Evolutionary conservation across 2,329 filamentous ascomycete genomes (phyloP), one percentile per base, ranked within the genome.

Genomic region (Claviceps fusiformis): DNA sequence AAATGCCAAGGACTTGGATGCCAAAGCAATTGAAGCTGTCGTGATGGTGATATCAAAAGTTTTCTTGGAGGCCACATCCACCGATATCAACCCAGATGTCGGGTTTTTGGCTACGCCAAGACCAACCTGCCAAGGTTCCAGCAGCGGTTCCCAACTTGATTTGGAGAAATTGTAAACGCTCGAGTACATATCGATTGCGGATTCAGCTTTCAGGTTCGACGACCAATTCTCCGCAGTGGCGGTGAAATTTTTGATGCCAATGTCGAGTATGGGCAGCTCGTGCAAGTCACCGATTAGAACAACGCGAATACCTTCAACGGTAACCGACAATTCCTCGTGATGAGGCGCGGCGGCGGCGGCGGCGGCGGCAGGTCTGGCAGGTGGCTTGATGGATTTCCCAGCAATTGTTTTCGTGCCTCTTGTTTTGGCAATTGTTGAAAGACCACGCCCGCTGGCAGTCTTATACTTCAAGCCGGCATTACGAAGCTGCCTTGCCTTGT

Each of bases 151-250:
- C 93, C 93, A 98, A 3, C 90, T 89, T 0, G 93, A 98, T 68
- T 98, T 98, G 15, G 93, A 93, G 71, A 98, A 98, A 70, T 98
- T 98, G 76, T 95, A 98, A 31, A 98, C 86, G 64, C 97, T 98
- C 62, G 95, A 81, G 69, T 95, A 95, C 60, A 92, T 89, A 59
- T 96, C 89, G 50, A 98, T 84, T n/a, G 82, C 86, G 0, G 89
- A 87, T 65, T 96, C 89, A 0, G 89, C 92, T 63, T 85, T 90
- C 68, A 98, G 77, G 27, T 85, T 86, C 5, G 84, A 85, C 1
- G 92, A 92, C 93, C 93, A 99, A 66, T 98, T 89, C 60, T 86
- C 83, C 4, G 95, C 88, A 49, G 86, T 83, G 3, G 92, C 80
- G 5, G 82, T 87, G 65, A 97, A 97, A 54, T 85, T 84, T 71